Evolutionary conservation across 768 basidiomycete genomes (phyloP).

Genomic region (Coprinellus micaceus): DNA sequence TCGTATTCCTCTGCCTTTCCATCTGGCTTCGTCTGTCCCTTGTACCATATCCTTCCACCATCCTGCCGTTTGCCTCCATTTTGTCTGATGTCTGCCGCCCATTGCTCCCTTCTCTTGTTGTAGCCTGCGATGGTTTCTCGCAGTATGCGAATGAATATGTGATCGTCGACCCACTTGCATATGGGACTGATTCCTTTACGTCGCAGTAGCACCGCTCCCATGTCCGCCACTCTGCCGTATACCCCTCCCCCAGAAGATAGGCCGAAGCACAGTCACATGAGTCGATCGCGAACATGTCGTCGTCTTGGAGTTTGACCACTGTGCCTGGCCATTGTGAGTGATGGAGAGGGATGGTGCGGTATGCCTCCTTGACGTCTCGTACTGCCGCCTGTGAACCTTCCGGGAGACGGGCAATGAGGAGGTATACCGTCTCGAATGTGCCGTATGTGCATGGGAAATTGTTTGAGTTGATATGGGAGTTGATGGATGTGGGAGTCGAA

Average conservation of each 20-base stretch:
- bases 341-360: slow-evolving; percentile 30
- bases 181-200: slow-evolving; percentile 24
- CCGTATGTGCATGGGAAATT: slow-evolving; percentile 42
- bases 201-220: slow-evolving; percentile 20
- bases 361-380: slow-evolving; percentile 38
- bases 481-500: slow-evolving; percentile 25
- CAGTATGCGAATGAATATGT: slow-evolving; percentile 26
- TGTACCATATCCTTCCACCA: slow-evolving; percentile 23
- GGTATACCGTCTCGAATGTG: slow-evolving; percentile 31
- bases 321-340: slow-evolving; percentile 36
- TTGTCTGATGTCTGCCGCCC: slow-evolving; percentile 11
- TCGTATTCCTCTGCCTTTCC: slow-evolving; percentile 26
- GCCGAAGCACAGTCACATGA: slow-evolving; percentile 25
- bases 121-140: slow-evolving; percentile 17
- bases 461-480: slow-evolving; percentile 26
- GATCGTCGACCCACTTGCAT: slow-evolving; percentile 31
- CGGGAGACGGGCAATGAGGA: slow-evolving; percentile 30
- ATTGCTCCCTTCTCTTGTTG: slow-evolving; percentile 17
- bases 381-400: slow-evolving; percentile 32
- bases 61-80: slow-evolving; percentile 10
- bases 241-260: slow-evolving; percentile 19
- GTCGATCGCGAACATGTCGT: slow-evolving; percentile 25
- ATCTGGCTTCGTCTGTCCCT: slow-evolving; percentile 16
- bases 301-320: slow-evolving; percentile 21
- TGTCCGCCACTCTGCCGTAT: slow-evolving; percentile 26